Evolutionary conservation across 805 yeast species (phyloP).

Genomic region (Danielia oregonensis): DNA sequence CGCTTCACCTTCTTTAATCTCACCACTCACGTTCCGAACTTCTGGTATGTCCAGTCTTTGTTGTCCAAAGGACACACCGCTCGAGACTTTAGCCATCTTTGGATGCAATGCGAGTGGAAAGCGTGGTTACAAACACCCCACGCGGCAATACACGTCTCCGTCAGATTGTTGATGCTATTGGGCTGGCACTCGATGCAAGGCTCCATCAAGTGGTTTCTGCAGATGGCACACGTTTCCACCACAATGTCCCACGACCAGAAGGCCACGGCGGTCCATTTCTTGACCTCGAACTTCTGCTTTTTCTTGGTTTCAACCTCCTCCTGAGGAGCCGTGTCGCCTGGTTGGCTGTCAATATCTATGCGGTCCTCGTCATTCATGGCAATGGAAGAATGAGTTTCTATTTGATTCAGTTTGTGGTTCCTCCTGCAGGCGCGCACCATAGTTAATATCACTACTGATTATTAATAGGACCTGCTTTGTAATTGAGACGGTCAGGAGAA

Average conservation of each 20-base stretch:
- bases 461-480: no score
- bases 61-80: conserved; percentile 96
- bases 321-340: conserved; percentile 17
- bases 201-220: conserved; percentile 97
- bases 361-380: conserved; percentile 12
- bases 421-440: neutral
- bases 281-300: conserved; percentile 81
- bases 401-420: conserved; percentile 2
- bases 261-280: conserved; percentile 99
- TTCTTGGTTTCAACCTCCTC: conserved; percentile 21
- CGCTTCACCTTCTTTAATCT: no score
- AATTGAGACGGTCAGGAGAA: no score
- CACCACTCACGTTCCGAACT: conserved; percentile 74
- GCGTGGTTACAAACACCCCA: conserved; percentile 98
- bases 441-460: no score
- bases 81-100: conserved; percentile 92
- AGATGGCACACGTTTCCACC: conserved; percentile 95
- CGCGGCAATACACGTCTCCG: conserved; percentile 84
- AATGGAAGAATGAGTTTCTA: neutral
- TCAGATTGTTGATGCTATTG: conserved; percentile 53
- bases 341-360: conserved; percentile 11
- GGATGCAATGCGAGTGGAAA: conserved; percentile 96
- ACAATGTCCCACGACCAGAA: conserved; percentile 98
- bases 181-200: conserved; percentile 97
- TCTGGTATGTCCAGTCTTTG: conserved; percentile 74